Conservation (phyloP, 495 filamentous ascomycete species). For the Rhypophila decipiens region DNA sequence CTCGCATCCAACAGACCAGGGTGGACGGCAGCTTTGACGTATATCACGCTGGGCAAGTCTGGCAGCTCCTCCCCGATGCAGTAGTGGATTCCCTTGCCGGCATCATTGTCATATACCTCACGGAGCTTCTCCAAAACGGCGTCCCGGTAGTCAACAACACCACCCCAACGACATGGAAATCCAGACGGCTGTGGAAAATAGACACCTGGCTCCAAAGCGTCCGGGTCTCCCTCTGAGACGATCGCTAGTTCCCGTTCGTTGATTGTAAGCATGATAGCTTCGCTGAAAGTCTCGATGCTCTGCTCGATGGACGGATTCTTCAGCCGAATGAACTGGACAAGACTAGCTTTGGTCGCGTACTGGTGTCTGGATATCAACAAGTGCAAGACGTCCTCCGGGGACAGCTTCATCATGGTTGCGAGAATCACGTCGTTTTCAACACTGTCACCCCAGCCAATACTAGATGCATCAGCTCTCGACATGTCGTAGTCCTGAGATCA, state of each 20-base stretch:
- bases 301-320: conserved; percentile 20
- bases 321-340: conserved; percentile 15
- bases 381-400: conserved; percentile 28
- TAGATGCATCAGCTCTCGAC: conserved; percentile 12
- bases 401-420: conserved; percentile 34
- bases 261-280: not conserved
- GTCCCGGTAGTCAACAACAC: conserved; percentile 14
- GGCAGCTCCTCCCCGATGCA: not conserved
- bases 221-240: not conserved
- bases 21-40: not conserved
- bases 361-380: conserved; percentile 23
- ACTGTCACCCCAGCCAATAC: conserved; percentile 31
- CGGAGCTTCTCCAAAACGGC: conserved; percentile 6
- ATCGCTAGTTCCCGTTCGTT: not conserved
- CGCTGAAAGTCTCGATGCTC: conserved; percentile 8
- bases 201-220: not conserved
- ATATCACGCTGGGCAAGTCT: not conserved
- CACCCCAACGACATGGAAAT: conserved; percentile 7
- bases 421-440: conserved; percentile 18
- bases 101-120: conserved; percentile 8
- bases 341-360: conserved; percentile 21
- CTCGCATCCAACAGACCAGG: conserved; percentile 2
- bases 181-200: conserved; percentile 1
- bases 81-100: conserved; percentile 2
- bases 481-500: conserved; percentile 9